Evolutionary conservation across 148 eudicot genomes (phyloP), one percentile per base, ranked within the genome.

Genomic region (Persicaria tinctoria): DNA sequence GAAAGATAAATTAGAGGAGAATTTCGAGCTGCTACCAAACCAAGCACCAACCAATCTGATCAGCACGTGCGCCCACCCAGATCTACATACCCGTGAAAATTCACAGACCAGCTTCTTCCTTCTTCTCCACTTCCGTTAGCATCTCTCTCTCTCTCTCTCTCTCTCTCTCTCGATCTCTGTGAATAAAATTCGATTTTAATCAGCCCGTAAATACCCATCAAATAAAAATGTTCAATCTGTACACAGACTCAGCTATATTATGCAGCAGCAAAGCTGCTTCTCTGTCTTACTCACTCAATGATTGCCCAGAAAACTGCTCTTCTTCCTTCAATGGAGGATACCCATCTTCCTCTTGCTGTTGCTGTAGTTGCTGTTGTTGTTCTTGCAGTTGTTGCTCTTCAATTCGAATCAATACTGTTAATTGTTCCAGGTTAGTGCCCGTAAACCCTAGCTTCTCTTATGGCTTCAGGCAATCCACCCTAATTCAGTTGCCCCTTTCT

Each of bases 391-490:
- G 86, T 77, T 87, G 82, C 73, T 49, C 60, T 51, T 76, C 78
- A 53, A n/a, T 6, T 53, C 73, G 60, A 23, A 47, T 68, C 51
- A 76, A 49, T 38, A 11, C 78, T 17, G 49, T 44, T 74, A n/a
- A 77, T 13, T 55, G 70, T 62, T 78, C 80, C 9, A 66, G 80
- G 14, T 77, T 80, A 81, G 55, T 74, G 71, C 88, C 86, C 68
- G 38, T 84, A 69, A 83, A 78, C 84, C 87, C 90, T 79, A 83
- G 80, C 53, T 72, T 75, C 73, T 79, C 82, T 6, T 89, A 78
- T 82, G 96, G 96, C 79, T 84, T 86, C 17, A 88, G 88, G 76
- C 97, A 94, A 75, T 88, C 96, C 16, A 81, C 86, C 68, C 82
- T 94, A 32, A 90, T 91, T 82, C 93, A 90, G 20, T 86, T 83